Evolutionary conservation across 2,329 filamentous ascomycete genomes (phyloP).

Genomic region (Nakataea oryzae): DNA sequence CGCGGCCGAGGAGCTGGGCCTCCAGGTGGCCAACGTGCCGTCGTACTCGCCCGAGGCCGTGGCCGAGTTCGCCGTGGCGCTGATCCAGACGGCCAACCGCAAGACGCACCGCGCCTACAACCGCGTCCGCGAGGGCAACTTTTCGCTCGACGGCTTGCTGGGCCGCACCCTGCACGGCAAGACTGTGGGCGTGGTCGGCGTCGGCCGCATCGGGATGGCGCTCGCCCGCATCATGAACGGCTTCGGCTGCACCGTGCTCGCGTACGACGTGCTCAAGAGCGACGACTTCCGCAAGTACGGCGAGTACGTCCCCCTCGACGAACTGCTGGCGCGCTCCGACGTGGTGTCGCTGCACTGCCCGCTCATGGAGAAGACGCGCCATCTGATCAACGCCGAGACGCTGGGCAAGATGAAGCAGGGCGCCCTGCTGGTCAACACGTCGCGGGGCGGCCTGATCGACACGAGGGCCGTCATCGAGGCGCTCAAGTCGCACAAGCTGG

Average conservation of each 20-base stretch:
- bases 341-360: slow-evolving; percentile 59
- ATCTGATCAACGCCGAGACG: slow-evolving; percentile 46
- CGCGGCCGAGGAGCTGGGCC: slow-evolving; percentile 38
- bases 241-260: slow-evolving; percentile 53
- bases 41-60: slow-evolving; percentile 61
- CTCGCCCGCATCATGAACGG: slow-evolving; percentile 51
- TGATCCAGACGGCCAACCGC: slow-evolving; percentile 57
- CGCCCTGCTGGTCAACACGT: slow-evolving; percentile 57
- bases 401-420: slow-evolving; percentile 46
- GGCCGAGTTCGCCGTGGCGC: slow-evolving; percentile 58
- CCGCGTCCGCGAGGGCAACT: slow-evolving; percentile 59
- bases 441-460: slow-evolving; percentile 53
- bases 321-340: slow-evolving; percentile 44
- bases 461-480: slow-evolving; percentile 48
- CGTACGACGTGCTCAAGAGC: slow-evolving; percentile 45
- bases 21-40: slow-evolving; percentile 57
- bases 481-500: slow-evolving; percentile 49
- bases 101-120: slow-evolving; percentile 59
- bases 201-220: slow-evolving; percentile 54
- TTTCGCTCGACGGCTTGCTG: slow-evolving; percentile 52
- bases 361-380: slow-evolving; percentile 45
- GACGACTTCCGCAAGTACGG: slow-evolving; percentile 38
- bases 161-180: slow-evolving; percentile 52
- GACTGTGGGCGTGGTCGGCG: slow-evolving; percentile 56
- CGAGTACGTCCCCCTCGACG: slow-evolving; percentile 40